Conservation (phyloP, 768 basidiomycete species). For the Xerocomellus chrysenteron region DNA sequence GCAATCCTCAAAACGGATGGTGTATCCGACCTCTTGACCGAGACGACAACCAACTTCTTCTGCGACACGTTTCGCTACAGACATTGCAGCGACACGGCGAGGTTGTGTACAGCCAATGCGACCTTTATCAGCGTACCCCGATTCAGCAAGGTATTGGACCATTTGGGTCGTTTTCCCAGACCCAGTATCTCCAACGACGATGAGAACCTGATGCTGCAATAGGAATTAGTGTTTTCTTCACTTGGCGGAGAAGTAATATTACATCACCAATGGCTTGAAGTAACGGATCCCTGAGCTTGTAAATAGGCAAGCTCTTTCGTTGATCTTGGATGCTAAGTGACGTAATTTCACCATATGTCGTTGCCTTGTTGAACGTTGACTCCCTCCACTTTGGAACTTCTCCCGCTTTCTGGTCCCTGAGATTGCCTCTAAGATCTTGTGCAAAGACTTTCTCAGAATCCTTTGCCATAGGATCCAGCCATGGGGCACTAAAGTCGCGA, state of each 20-base stretch:
- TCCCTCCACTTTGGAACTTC: conserved; percentile 91
- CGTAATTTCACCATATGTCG: conserved; percentile 94
- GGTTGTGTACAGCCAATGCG: conserved; percentile 98
- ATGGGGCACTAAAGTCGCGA: conserved; percentile 92
- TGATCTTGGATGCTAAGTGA: conserved; percentile 91
- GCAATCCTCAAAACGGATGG: conserved; percentile 99
- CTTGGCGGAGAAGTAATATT: conserved; percentile 23
- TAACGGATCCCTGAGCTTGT: conserved; percentile 87
- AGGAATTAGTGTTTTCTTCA: conserved; percentile 16
- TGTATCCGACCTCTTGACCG: conserved; percentile 97
- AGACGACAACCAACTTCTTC: conserved; percentile 98
- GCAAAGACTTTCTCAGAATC: conserved; percentile 87
- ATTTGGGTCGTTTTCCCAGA: conserved; percentile 99
- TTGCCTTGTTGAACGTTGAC: conserved; percentile 90
- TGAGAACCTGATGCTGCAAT: conserved; percentile 77
- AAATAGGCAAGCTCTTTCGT: conserved; percentile 87
- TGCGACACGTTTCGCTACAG: conserved; percentile 96
- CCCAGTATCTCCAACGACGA: conserved; percentile 98
- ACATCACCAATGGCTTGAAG: conserved; percentile 90
- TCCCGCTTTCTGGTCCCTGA: conserved; percentile 79
- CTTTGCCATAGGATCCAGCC: conserved; percentile 97
- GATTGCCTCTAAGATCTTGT: conserved; percentile 81
- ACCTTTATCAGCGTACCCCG: conserved; percentile 86
- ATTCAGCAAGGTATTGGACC: conserved; percentile 96
- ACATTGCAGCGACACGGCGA: conserved; percentile 98